phyloP scores from a whole-genome alignment of 345 rosid genomes.

The Salix brachista region DNA sequence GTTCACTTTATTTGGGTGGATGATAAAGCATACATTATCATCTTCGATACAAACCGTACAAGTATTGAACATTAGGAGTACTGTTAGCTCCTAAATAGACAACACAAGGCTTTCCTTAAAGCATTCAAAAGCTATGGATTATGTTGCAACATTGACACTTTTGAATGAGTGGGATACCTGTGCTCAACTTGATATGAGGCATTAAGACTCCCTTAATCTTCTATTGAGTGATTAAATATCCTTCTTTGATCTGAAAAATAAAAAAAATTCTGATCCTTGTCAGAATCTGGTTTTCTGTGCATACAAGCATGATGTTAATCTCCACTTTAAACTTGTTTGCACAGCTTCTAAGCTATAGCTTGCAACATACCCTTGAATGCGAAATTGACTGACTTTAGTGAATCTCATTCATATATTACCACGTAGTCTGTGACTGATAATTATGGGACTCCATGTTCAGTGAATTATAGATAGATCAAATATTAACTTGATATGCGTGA shows the following conservation, averaged over 20 bases:
- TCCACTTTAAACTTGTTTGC: background rate
- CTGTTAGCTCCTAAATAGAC: slow-evolving; percentile 4
- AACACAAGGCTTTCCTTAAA: slow-evolving; percentile 1
- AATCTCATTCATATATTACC: background rate
- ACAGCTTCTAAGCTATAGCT: background rate
- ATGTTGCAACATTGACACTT: slow-evolving; percentile 3
- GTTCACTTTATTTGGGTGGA: slow-evolving; percentile 45
- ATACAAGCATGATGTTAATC: background rate
- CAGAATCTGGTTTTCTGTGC: background rate
- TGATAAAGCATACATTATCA: slow-evolving; percentile 31
- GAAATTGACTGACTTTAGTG: background rate
- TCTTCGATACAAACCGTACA: slow-evolving; percentile 14
- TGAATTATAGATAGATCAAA: background rate
- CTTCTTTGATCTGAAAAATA: background rate
- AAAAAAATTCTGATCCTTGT: background rate
- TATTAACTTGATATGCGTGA: slow-evolving; percentile 6
- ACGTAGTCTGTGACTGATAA: background rate
- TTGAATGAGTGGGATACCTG: background rate
- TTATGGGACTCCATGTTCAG: background rate
- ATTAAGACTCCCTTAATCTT: background rate
- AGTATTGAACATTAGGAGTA: slow-evolving; percentile 12
- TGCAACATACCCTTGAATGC: background rate
- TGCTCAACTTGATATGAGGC: slow-evolving; percentile 2
- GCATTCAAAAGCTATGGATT: background rate
- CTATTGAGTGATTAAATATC: background rate